Evolutionary conservation across 345 rosid species (phyloP), one percentile per base, ranked within the genome.

Genomic region (Populus ilicifolia): DNA sequence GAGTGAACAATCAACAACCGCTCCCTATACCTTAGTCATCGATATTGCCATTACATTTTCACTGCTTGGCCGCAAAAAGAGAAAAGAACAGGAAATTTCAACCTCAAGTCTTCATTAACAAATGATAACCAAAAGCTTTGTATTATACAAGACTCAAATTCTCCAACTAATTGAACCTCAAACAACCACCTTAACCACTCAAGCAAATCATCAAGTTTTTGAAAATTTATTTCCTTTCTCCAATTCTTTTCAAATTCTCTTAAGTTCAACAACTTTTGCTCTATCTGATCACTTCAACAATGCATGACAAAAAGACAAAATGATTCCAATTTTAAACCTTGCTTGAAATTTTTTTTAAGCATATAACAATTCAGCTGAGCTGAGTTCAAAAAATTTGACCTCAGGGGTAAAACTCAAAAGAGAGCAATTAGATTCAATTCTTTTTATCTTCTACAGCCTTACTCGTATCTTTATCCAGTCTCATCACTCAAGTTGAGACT

Each of bases 1-100:
- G 68, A 80, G 21, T 66, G 43, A 64, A 12, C 64, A 39, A 67
- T 54, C 54, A 38, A 69, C 70, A 80, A 23, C 52, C 23, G 17
- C 43, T 67, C 48, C 27, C 39, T 38, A 33, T 12, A 59, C 52
- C 56, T 61, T 25, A 69, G 67, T 61, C 67, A 59, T 56, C 70
- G 62, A 62, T 48, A 50, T 36, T 23, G 29, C 3, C 6, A 41
- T 62, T 68, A n/a, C 54, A 69, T 67, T 52, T 39, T 30, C 56
- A n/a, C 21, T 17, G 33, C 17, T 30, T 59, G 10, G 65, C 10
- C 10, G 50, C 25, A 12, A 27, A 75, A 8, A 67, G 18, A 17
- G 5, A 59, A 75, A 46, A 48, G 44, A 14, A 35, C n/a, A 56
- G 8, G 50, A 23, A 72, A 25, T n/a, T 35, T 11, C 33, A 52